These are phyloP conservation scores for Acidomyces sp. DNA, from an alignment of 495 filamentous ascomycete genomes.

Conservation along the genomic window DNA sequence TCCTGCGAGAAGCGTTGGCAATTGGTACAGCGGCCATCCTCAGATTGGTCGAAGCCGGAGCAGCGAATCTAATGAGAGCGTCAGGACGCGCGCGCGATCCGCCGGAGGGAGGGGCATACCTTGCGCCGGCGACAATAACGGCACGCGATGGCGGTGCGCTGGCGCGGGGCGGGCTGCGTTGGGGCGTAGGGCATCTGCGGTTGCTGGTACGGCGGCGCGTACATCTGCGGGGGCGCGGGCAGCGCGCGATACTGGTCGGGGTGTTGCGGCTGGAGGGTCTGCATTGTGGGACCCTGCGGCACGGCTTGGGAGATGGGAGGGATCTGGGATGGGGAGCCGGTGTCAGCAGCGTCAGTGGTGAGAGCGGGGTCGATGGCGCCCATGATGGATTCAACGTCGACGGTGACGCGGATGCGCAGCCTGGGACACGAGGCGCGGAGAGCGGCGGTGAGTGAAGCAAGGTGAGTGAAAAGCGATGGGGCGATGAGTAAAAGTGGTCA, in stretches of 20 bases:
- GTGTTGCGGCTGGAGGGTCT: constrained; percentile 19
- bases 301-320: constrained; percentile 16
- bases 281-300: constrained; percentile 25
- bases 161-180: constrained; percentile 53
- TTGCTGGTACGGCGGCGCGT: constrained; percentile 15
- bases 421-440: no score
- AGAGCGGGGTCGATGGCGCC: constrained; percentile 16
- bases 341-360: constrained; percentile 7
- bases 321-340: constrained; percentile 9
- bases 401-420: no score
- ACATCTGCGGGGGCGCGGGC: constrained; percentile 19
- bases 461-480: constrained; percentile 2
- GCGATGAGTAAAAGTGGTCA: constrained; percentile 12
- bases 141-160: constrained; percentile 75
- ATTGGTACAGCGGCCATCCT: constrained; percentile 67
- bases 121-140: constrained; percentile 71
- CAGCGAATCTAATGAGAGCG: constrained; percentile 53
- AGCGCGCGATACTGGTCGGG: constrained; percentile 22
- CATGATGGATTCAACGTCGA: no score
- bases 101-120: constrained; percentile 34
- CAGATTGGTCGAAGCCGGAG: constrained; percentile 66
- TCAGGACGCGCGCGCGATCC: constrained; percentile 1
- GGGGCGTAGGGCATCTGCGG: constrained; percentile 20
- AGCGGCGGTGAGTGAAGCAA: no score
- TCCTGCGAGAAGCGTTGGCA: constrained; percentile 72